phyloP scores from a whole-genome alignment of 257 asterid genomes.

The Plantago major region DNA sequence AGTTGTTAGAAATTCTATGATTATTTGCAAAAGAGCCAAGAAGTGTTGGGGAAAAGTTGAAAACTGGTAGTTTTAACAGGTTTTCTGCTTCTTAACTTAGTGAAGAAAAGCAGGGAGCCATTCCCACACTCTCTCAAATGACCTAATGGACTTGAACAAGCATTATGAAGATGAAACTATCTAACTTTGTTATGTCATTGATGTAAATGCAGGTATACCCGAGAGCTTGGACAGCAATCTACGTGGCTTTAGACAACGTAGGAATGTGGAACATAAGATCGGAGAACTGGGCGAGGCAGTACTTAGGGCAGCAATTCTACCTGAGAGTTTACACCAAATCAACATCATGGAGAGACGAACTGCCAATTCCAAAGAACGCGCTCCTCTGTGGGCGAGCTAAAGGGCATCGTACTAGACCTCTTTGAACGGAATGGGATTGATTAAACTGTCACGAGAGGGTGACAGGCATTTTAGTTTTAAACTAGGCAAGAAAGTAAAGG shows the following conservation, averaged over 20 bases:
- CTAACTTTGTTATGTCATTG: background rate
- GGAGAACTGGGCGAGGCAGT: conserved; percentile 88
- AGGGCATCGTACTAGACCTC: conserved; percentile 72
- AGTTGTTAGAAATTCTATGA: too few species aligned
- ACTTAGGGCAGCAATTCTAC: conserved; percentile 87
- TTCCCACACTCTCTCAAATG: too few species aligned
- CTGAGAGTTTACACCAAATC: conserved; percentile 63
- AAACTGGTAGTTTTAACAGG: too few species aligned
- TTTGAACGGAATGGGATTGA: conserved; percentile 29
- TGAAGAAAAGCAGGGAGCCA: too few species aligned
- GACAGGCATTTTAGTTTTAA: conserved; percentile 23
- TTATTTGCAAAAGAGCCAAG: too few species aligned
- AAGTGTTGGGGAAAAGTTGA: too few species aligned
- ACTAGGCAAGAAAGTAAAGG: background rate
- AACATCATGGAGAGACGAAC: conserved; percentile 71
- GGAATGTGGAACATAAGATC: conserved; percentile 98
- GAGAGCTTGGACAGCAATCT: conserved; percentile 79
- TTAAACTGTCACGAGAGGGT: conserved; percentile 71
- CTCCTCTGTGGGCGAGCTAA: conserved; percentile 82
- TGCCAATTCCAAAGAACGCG: conserved; percentile 74
- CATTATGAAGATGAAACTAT: background rate
- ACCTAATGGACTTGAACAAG: background rate
- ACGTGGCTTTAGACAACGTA: conserved; percentile 80
- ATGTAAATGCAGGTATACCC: conserved; percentile 70
- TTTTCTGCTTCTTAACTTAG: too few species aligned